phyloP scores from a whole-genome alignment of 257 asterid genomes.

The Agastache rugosa region DNA sequence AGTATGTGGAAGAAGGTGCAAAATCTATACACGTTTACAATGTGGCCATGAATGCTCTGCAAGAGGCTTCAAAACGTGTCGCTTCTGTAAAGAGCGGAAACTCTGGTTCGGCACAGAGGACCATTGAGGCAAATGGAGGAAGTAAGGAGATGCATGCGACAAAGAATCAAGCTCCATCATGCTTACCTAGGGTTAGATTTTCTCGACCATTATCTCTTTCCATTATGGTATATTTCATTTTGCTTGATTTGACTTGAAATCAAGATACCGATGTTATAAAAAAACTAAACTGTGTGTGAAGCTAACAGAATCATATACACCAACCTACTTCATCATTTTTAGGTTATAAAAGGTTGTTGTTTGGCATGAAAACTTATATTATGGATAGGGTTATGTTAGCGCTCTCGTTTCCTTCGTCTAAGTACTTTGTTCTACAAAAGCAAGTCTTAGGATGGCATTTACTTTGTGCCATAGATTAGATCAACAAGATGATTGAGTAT shows the following conservation, averaged over 20 bases:
- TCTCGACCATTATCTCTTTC: conserved; percentile 23
- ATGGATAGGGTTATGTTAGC: background rate
- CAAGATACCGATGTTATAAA: background rate
- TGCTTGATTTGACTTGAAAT: conserved; percentile 1
- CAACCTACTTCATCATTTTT: background rate
- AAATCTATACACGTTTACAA: conserved; percentile 75
- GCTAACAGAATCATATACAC: background rate
- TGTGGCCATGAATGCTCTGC: conserved; percentile 76
- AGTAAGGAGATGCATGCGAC: conserved; percentile 42
- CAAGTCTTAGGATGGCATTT: background rate
- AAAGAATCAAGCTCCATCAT: conserved; percentile 51
- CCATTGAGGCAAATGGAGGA: conserved; percentile 52
- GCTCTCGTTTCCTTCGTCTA: background rate
- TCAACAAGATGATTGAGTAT: too few species aligned
- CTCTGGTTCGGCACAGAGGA: conserved; percentile 40
- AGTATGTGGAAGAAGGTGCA: conserved; percentile 92
- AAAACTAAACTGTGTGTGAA: background rate
- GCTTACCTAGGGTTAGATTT: conserved; percentile 69
- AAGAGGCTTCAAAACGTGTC: conserved; percentile 72
- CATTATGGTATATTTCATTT: conserved; percentile 2
- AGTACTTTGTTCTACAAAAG: background rate
- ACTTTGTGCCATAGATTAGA: too few species aligned
- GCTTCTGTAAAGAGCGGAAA: conserved; percentile 62
- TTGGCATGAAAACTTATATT: conserved; percentile 12
- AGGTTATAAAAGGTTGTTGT: conserved; percentile 11